A percentile compares a stretch with the other conserved stretches of the same genome.
Evolutionary conservation across 306 rosid genomes (phyloP).

Genomic region (Glycine soja): DNA sequence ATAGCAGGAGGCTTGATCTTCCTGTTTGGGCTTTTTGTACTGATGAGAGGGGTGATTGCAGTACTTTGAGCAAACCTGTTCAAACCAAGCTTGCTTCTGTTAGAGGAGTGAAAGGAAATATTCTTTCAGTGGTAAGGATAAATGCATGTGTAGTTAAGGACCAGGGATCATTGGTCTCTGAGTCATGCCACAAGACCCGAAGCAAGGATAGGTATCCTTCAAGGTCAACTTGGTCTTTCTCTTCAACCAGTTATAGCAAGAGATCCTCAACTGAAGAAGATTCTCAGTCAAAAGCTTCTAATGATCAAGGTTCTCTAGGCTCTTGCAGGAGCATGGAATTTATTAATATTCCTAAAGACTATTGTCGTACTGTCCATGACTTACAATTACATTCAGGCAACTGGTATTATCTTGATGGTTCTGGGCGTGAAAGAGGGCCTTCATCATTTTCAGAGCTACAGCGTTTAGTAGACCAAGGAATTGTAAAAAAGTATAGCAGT

Average conservation of each 20-base stretch:
- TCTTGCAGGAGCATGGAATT: not conserved
- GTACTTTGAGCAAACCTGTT: not conserved
- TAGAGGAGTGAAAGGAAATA: not conserved
- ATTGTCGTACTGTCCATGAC: not conserved
- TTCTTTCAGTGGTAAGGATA: slow-evolving; percentile 1
- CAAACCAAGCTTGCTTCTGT: not conserved
- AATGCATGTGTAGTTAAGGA: not conserved
- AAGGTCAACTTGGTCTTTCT: not conserved
- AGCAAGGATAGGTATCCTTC: not conserved
- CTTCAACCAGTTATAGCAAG: not conserved
- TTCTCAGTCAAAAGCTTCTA: not conserved
- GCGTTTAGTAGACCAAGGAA: not conserved
- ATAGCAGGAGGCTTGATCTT: not conserved
- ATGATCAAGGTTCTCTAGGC: not conserved
- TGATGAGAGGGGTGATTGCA: not conserved
- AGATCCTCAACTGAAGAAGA: not conserved
- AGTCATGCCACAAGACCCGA: not conserved
- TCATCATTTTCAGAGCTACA: not conserved
- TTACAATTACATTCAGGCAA: not conserved
- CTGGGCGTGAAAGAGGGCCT: not conserved
- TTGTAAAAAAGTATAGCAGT: not conserved
- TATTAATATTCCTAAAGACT: not conserved
- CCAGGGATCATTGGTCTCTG: not conserved
- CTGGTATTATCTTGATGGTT: not conserved
- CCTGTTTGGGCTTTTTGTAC: not conserved